These are phyloP conservation scores for Chalciporus pseudorubinellus DNA, from an alignment of 768 basidiomycete species.

Conservation along the genomic window DNA sequence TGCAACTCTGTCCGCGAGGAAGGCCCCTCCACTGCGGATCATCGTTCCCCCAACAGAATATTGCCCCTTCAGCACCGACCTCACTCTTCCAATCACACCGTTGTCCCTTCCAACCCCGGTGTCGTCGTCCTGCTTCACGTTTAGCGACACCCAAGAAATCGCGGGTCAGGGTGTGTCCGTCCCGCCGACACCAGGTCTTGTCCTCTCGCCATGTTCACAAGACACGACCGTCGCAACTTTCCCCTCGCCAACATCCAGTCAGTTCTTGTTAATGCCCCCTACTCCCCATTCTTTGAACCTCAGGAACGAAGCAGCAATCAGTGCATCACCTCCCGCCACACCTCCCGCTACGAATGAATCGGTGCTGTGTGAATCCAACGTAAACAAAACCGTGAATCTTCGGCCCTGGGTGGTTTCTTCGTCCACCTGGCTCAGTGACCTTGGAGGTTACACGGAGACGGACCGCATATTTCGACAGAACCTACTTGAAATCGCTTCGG, in stretches of 20 bases:
- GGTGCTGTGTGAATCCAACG: conserved; percentile 5
- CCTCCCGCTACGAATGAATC: conserved; percentile 4
- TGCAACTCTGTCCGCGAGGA: conserved; percentile 16
- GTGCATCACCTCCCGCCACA: conserved; percentile 12
- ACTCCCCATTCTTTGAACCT: conserved; percentile 15
- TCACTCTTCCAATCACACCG: conserved; percentile 30
- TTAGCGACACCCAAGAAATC: conserved; percentile 15
- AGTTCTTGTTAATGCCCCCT: conserved; percentile 27
- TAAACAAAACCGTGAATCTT: conserved; percentile 14
- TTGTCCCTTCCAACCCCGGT: conserved; percentile 25
- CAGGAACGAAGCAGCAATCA: conserved; percentile 9
- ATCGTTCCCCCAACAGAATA: conserved; percentile 33
- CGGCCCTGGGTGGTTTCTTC: conserved; percentile 19
- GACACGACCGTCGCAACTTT: conserved; percentile 12
- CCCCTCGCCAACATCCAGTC: conserved; percentile 29
- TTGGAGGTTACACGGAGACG: conserved; percentile 31
- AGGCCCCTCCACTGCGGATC: conserved; percentile 27
- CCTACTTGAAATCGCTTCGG: conserved; percentile 11
- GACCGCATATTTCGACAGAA: conserved; percentile 31
- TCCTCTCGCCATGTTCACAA: conserved; percentile 4
- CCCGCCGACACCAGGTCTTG: conserved; percentile 9
- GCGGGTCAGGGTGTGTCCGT: conserved; percentile 4
- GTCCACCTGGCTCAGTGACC: conserved; percentile 33
- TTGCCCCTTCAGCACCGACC: conserved; percentile 32
- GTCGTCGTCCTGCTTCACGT: conserved; percentile 28